A percentile compares a stretch with the other conserved stretches of the same genome.
These are phyloP conservation scores for Chaetothyriales sp. DNA, from an alignment of 2,329 filamentous ascomycete species.

Conservation along the genomic window DNA sequence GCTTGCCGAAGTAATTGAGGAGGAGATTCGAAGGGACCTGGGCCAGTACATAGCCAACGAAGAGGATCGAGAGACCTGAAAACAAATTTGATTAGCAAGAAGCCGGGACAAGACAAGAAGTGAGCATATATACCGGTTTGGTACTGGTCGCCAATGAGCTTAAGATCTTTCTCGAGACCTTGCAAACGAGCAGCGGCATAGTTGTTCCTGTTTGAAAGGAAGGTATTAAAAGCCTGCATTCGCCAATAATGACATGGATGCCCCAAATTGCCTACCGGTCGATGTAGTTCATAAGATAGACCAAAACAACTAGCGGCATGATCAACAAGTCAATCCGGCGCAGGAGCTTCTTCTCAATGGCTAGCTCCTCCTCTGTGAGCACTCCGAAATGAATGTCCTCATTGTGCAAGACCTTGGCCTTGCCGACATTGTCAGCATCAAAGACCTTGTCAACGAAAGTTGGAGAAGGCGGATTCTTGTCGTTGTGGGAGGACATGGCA, in stretches of 20 bases:
- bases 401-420: constrained; percentile 11
- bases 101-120: neutral
- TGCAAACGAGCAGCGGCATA: constrained; percentile 33
- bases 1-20: constrained; percentile 23
- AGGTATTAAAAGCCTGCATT: neutral
- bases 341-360: constrained; percentile 26
- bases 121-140: constrained; percentile 23
- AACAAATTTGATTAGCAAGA: neutral
- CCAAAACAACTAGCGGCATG: constrained; percentile 38
- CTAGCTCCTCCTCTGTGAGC: constrained; percentile 22
- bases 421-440: constrained; percentile 8
- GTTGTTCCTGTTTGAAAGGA: constrained; percentile 27
- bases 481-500: neutral
- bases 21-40: constrained; percentile 34
- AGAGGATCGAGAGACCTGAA: constrained; percentile 28
- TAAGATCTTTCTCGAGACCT: constrained; percentile 27
- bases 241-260: neutral
- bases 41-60: constrained; percentile 29
- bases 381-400: constrained; percentile 13
- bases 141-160: constrained; percentile 25
- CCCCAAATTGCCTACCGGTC: constrained; percentile 24
- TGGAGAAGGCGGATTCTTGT: constrained; percentile 7
- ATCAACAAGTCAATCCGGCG: constrained; percentile 24
- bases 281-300: constrained; percentile 38
- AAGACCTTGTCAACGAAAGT: no score